phyloP scores from a whole-genome alignment of 2,329 filamentous ascomycete species.

The Hypoxylon sp. region DNA sequence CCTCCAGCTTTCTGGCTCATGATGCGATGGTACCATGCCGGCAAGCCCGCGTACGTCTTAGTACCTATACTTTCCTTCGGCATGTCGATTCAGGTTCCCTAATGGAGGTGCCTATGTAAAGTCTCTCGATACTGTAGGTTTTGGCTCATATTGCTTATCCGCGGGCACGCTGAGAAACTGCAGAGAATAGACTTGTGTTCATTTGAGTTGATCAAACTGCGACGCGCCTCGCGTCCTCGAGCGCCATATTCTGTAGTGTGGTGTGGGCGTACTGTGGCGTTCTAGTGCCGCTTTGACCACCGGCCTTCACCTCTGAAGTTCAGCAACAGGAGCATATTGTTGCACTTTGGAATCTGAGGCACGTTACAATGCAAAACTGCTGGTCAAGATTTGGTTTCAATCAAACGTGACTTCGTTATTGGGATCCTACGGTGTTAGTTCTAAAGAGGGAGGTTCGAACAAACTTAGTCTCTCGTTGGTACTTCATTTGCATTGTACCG shows the following conservation, averaged over 20 bases:
- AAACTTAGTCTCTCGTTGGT: neutral
- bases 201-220: neutral
- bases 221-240: neutral
- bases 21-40: conserved; percentile 10
- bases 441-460: neutral
- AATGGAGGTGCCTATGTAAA: too few species aligned
- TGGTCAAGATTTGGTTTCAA: neutral
- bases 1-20: neutral
- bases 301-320: neutral
- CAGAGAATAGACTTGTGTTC: neutral
- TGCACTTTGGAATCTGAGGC: neutral
- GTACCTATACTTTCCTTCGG: neutral
- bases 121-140: neutral
- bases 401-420: neutral
- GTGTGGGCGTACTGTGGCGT: neutral
- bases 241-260: neutral
- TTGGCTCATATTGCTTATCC: neutral
- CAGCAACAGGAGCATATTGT: neutral
- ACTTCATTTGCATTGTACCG: neutral
- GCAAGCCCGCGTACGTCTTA: neutral
- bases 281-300: neutral
- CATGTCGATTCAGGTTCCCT: neutral
- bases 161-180: neutral
- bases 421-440: neutral
- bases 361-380: neutral